Conservation (phyloP, 2,329 filamentous ascomycete species). For the Cladosporium halotolerans region DNA sequence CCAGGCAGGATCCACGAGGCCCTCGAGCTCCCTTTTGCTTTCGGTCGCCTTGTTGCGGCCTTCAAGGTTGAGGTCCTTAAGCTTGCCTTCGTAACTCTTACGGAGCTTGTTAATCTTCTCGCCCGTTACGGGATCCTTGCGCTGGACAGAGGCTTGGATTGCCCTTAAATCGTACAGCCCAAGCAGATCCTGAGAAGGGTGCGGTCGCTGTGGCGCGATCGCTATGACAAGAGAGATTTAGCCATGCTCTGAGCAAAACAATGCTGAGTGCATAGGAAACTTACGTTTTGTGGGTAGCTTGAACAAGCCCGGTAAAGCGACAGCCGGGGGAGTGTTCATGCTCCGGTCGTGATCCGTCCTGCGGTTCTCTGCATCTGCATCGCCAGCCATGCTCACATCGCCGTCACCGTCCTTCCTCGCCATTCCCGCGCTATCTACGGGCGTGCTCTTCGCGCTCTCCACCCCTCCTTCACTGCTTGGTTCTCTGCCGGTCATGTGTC, state of each 20-base stretch:
- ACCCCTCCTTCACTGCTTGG: slow-evolving; percentile 20
- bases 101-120: slow-evolving; percentile 60
- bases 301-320: slow-evolving; percentile 18
- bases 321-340: slow-evolving; percentile 5
- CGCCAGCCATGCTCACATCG: slow-evolving; percentile 34
- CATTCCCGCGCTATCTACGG: slow-evolving; percentile 20
- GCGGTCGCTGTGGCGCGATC: slow-evolving; percentile 44
- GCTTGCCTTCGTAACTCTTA: slow-evolving; percentile 50
- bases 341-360: slow-evolving; percentile 42
- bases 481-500: slow-evolving; percentile 21
- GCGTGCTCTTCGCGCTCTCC: slow-evolving; percentile 24
- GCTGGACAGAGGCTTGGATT: slow-evolving; percentile 53
- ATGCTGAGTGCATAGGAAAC: slow-evolving; percentile 20
- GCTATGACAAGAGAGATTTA: slow-evolving; percentile 34
- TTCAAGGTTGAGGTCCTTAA: slow-evolving; percentile 43
- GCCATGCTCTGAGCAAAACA: slow-evolving; percentile 27
- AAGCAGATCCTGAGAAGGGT: slow-evolving; percentile 53
- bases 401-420: slow-evolving; percentile 34
- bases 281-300: slow-evolving; percentile 27
- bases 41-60: slow-evolving; percentile 44
- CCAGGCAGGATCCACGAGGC: slow-evolving; percentile 30
- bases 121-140: slow-evolving; percentile 55
- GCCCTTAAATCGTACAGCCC: slow-evolving; percentile 51
- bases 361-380: slow-evolving; percentile 34
- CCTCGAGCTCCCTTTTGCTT: slow-evolving; percentile 31